Evolutionary conservation across 345 rosid genomes (phyloP).

Genomic region (Syzygium aromaticum): DNA sequence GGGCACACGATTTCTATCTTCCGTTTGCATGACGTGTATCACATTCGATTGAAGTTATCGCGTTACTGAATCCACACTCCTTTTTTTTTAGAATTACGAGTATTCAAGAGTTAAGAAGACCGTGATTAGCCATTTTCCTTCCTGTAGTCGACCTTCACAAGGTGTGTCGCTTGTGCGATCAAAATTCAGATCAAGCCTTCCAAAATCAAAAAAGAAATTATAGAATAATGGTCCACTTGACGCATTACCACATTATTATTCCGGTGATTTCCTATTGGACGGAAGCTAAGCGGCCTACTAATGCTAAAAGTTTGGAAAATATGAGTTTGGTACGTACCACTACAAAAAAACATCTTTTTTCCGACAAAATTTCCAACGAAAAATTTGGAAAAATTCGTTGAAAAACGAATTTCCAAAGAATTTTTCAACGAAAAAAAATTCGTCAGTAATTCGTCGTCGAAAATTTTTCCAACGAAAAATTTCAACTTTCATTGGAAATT

Average conservation of each 20-base stretch:
- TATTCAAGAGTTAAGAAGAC: background rate
- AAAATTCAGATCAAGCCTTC: background rate
- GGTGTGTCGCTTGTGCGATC: background rate
- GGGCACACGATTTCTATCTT: background rate
- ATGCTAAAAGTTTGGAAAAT: background rate
- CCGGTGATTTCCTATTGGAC: background rate
- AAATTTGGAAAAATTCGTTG: too few species aligned
- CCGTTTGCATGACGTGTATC: background rate
- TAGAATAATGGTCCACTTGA: background rate
- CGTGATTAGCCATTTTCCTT: background rate
- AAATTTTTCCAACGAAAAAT: too few species aligned
- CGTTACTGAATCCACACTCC: background rate
- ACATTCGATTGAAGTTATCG: background rate
- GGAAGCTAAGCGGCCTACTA: background rate
- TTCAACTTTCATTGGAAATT: too few species aligned
- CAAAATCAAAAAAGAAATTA: background rate
- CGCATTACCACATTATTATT: background rate
- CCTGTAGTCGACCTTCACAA: background rate
- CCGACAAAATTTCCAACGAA: too few species aligned
- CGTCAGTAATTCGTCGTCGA: too few species aligned
- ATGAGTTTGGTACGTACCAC: background rate
- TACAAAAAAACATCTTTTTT: too few species aligned
- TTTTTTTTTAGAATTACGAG: background rate
- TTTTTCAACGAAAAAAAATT: too few species aligned
- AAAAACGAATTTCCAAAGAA: too few species aligned